phyloP scores from a whole-genome alignment of 192 early-diverging fungal genomes.

The Coemansia aciculifera region DNA sequence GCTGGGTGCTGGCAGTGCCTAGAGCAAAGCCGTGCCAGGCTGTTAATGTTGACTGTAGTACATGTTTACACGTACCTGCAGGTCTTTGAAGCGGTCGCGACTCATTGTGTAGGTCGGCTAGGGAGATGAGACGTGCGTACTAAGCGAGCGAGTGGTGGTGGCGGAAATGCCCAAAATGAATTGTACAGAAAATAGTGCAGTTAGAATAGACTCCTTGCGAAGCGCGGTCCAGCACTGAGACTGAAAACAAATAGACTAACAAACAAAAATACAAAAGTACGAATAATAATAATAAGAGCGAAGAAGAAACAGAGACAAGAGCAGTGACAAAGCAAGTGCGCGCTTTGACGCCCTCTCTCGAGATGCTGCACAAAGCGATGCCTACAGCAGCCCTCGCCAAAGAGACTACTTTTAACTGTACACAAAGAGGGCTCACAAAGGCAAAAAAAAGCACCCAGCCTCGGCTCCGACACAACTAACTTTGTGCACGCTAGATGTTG shows the following conservation, averaged over 20 bases:
- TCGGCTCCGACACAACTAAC: neutral
- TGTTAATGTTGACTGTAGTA: neutral
- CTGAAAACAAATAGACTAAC: neutral
- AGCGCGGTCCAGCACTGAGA: neutral
- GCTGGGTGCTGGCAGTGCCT: neutral
- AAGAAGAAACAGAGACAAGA: neutral
- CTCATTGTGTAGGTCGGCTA: slow-evolving; percentile 13
- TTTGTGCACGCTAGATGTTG: neutral
- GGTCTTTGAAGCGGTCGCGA: slow-evolving; percentile 24
- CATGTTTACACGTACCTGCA: slow-evolving; percentile 22
- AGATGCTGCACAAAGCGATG: slow-evolving; percentile 3
- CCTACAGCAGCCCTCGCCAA: neutral
- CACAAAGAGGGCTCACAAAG: neutral
- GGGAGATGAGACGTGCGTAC: neutral
- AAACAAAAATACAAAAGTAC: neutral
- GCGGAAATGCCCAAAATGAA: slow-evolving; percentile 1
- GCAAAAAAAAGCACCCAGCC: neutral
- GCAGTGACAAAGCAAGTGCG: neutral
- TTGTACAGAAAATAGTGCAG: neutral
- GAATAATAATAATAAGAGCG: neutral
- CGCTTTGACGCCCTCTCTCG: neutral
- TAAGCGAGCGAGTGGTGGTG: neutral
- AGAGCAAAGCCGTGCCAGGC: neutral
- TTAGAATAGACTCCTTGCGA: neutral
- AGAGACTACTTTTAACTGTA: neutral